Evolutionary conservation across 148 eudicot species (phyloP).

Genomic region (Drosera capensis): DNA sequence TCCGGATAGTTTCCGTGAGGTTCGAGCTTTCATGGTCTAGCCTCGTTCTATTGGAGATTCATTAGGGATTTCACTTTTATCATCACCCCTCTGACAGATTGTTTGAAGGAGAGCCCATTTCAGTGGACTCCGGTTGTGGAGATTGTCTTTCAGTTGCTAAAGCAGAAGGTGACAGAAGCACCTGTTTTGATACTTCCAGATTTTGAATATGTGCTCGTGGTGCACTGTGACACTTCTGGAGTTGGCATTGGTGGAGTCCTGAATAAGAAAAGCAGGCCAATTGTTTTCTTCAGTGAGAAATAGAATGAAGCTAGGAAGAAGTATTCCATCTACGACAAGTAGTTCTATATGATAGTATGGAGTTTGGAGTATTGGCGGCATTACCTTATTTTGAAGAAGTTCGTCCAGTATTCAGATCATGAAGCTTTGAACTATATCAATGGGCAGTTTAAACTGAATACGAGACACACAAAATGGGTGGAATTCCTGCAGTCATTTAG

Average conservation of each 20-base stretch:
- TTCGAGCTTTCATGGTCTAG: not conserved
- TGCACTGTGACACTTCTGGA: not conserved
- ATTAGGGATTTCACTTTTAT: not conserved
- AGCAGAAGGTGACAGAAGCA: not conserved
- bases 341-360: not conserved
- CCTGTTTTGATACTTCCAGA: not conserved
- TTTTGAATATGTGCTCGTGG: not conserved
- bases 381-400: not conserved
- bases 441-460: not conserved
- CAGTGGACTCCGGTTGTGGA: not conserved
- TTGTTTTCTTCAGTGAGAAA: constrained; percentile 4
- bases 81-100: not conserved
- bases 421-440: not conserved
- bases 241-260: not conserved
- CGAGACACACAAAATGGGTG: not conserved
- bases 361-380: not conserved
- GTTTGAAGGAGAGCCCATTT: not conserved
- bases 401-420: not conserved
- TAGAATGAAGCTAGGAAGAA: not conserved
- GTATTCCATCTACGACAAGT: constrained; percentile 5
- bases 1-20: not conserved
- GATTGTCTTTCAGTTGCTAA: not conserved
- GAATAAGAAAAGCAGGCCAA: not conserved
- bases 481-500: not conserved
- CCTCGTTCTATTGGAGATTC: not conserved